A percentile compares a stretch with the other conserved stretches of the same genome.
phyloP scores from a whole-genome alignment of 441 rosid species.

The Jatropha multifida region DNA sequence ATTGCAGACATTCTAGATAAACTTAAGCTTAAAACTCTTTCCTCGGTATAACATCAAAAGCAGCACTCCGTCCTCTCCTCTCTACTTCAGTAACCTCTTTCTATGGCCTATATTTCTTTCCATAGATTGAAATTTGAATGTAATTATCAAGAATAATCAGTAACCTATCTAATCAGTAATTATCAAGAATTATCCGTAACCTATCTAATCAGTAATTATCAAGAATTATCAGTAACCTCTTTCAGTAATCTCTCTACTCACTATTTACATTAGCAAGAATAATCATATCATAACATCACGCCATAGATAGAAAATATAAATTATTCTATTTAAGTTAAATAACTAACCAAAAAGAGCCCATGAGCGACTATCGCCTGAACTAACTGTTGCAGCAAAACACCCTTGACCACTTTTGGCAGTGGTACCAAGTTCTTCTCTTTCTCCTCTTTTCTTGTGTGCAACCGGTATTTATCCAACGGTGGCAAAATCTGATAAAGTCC shows the following conservation, averaged over 20 bases:
- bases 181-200: background rate
- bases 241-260: background rate
- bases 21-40: background rate
- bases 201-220: too few relatives aligned
- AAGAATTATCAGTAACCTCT: background rate
- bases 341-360: conserved; percentile 48
- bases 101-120: background rate
- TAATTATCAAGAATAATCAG: too few relatives aligned
- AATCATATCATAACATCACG: background rate
- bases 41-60: background rate
- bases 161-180: too few relatives aligned
- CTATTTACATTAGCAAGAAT: background rate
- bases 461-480: conserved; percentile 49
- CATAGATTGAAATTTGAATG: background rate
- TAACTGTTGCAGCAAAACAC: conserved; percentile 73
- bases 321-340: background rate
- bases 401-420: conserved; percentile 42
- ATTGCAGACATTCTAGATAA: background rate
- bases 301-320: background rate
- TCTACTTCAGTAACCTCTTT: background rate
- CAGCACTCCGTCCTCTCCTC: background rate
- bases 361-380: conserved; percentile 60
- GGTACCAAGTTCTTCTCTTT: conserved; percentile 58
- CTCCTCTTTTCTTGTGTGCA: conserved; percentile 63
- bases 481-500: conserved; percentile 63